Percentiles rank a stretch among this genome's conserved stretches.
Evolutionary conservation across 1,139 yeast genomes (phyloP).

Genomic region (Candida buenavistaensis): DNA sequence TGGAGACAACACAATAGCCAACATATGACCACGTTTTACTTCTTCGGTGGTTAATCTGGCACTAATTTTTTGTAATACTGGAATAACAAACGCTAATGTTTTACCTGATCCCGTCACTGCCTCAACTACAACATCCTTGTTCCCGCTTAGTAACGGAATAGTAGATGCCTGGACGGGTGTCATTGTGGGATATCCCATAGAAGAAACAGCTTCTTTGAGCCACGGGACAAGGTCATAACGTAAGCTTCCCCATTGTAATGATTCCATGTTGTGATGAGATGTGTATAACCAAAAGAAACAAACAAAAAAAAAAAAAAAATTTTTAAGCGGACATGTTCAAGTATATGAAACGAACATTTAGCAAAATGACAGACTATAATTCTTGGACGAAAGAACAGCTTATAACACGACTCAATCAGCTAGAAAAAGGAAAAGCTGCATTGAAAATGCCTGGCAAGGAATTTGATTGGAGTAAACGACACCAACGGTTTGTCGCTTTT

Average conservation of each 20-base stretch:
- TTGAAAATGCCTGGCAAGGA: constrained; percentile 30
- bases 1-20: constrained; percentile 78
- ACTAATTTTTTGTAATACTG: constrained; percentile 68
- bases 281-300: constrained; percentile 7
- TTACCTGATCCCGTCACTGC: constrained; percentile 98
- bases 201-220: constrained; percentile 61
- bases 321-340: too few relatives aligned
- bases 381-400: constrained; percentile 56
- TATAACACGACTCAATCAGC: constrained; percentile 44
- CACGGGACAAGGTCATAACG: constrained; percentile 41
- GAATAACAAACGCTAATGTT: constrained; percentile 83
- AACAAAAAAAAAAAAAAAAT: constrained; percentile 7
- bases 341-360: too few relatives aligned
- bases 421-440: too few relatives aligned
- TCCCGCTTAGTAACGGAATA: constrained; percentile 81
- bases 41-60: constrained; percentile 29
- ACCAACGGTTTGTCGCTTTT: constrained; percentile 73
- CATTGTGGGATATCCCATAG: constrained; percentile 79
- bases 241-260: constrained; percentile 42
- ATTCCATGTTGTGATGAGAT: constrained; percentile 28
- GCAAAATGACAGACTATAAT: constrained; percentile 30
- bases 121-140: constrained; percentile 94
- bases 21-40: constrained; percentile 61
- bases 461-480: constrained; percentile 69
- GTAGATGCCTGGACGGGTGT: constrained; percentile 98